These are phyloP conservation scores for Teunomyces atbi DNA, from an alignment of 805 yeast genomes.

Conservation along the genomic window DNA sequence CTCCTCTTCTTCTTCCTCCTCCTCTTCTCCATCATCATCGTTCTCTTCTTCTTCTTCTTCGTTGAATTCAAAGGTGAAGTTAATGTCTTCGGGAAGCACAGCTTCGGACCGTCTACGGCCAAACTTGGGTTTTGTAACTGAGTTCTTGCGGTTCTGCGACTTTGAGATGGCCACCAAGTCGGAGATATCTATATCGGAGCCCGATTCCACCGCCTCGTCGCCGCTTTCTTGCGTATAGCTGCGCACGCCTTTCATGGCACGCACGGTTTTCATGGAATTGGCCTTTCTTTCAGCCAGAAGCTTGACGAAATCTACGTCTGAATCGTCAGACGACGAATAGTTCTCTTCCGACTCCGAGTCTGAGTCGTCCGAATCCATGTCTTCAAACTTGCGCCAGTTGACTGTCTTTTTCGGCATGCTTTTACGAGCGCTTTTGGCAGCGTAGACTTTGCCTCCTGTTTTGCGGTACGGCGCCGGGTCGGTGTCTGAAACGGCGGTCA, in stretches of 20 bases:
- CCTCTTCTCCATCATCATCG: slow-evolving; percentile 29
- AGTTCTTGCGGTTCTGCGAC: neutral
- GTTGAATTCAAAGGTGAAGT: slow-evolving; percentile 42
- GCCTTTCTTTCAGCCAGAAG: slow-evolving; percentile 68
- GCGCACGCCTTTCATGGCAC: slow-evolving; percentile 24
- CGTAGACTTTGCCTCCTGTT: slow-evolving; percentile 7
- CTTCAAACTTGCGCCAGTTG: slow-evolving; percentile 19
- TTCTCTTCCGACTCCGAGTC: slow-evolving; percentile 6
- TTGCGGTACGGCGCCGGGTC: slow-evolving; percentile 14
- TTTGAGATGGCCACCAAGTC: slow-evolving; percentile 9
- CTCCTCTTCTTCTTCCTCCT: slow-evolving; percentile 31
- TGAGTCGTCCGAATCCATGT: slow-evolving; percentile 16
- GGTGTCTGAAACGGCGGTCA: slow-evolving; percentile 38
- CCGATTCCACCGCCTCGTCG: slow-evolving; percentile 9
- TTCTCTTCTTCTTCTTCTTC: slow-evolving; percentile 16
- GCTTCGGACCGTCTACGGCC: slow-evolving; percentile 38
- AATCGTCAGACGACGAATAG: slow-evolving; percentile 14
- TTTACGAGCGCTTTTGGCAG: slow-evolving; percentile 20
- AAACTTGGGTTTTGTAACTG: slow-evolving; percentile 18
- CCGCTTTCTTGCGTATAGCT: neutral
- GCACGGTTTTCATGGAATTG: slow-evolving; percentile 49
- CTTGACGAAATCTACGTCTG: slow-evolving; percentile 69
- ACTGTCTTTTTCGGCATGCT: slow-evolving; percentile 24
- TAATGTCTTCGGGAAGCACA: slow-evolving; percentile 42
- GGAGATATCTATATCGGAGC: slow-evolving; percentile 7